phyloP scores from a whole-genome alignment of 805 yeast genomes.

The Barnettozyma sucrosica region DNA sequence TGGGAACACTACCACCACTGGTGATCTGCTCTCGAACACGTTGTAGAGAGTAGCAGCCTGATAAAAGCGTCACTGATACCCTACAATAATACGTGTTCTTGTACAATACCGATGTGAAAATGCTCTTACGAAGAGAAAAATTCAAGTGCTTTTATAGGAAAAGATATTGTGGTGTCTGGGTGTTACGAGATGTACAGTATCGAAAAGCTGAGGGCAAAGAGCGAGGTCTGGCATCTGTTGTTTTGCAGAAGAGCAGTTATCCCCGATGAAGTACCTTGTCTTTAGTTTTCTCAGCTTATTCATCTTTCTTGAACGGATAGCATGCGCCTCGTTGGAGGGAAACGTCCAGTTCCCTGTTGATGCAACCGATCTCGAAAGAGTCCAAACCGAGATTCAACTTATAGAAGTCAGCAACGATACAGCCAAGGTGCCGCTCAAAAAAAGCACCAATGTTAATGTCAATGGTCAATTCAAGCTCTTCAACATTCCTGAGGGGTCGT shows the following conservation, averaged over 20 bases:
- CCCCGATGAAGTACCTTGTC: neutral
- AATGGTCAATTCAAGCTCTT: slow-evolving; percentile 16
- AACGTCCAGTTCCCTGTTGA: slow-evolving; percentile 9
- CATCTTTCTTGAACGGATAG: neutral
- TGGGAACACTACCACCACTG: slow-evolving; percentile 21
- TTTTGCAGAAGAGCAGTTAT: neutral
- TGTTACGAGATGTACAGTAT: neutral
- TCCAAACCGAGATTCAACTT: slow-evolving; percentile 14
- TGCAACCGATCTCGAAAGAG: slow-evolving; percentile 12
- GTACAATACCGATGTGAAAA: slow-evolving; percentile 20
- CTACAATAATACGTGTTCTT: slow-evolving; percentile 27
- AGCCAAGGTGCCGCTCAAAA: neutral
- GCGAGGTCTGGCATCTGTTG: neutral
- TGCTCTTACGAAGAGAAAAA: neutral
- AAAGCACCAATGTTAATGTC: slow-evolving; percentile 6
- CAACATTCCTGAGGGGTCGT: slow-evolving; percentile 16
- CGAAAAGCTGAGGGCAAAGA: neutral
- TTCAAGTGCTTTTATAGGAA: slow-evolving; percentile 1
- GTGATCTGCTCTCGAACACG: slow-evolving; percentile 23
- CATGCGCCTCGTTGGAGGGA: slow-evolving; percentile 16
- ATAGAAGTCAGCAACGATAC: slow-evolving; percentile 5
- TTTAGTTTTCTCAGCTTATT: neutral
- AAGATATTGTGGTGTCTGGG: slow-evolving; percentile 6
- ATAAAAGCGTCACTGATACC: slow-evolving; percentile 22
- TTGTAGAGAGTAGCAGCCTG: slow-evolving; percentile 27